phyloP scores from a whole-genome alignment of 345 rosid genomes.

The Dipteronia sinensis region DNA sequence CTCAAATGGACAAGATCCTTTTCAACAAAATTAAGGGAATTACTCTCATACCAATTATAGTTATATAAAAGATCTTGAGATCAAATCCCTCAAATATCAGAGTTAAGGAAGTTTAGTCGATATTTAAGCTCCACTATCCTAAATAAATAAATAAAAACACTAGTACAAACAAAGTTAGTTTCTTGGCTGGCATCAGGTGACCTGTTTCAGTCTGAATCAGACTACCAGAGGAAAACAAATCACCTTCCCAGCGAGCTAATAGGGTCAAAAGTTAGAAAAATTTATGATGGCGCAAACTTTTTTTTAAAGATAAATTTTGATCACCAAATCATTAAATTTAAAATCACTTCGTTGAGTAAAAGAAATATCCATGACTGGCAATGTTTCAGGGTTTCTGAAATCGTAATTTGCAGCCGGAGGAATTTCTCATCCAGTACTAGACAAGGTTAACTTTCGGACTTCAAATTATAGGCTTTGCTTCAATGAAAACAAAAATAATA shows the following conservation, averaged over 20 bases:
- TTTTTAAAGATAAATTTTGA: background rate
- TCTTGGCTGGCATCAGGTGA: background rate
- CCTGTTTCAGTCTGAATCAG: background rate
- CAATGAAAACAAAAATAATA: background rate
- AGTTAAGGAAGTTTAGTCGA: background rate
- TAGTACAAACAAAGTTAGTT: background rate
- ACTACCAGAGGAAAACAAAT: background rate
- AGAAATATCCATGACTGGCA: background rate
- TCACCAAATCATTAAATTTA: background rate
- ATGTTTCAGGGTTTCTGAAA: background rate
- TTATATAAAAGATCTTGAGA: background rate
- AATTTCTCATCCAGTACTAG: background rate
- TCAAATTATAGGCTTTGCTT: no score
- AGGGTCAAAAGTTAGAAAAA: background rate
- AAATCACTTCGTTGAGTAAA: background rate
- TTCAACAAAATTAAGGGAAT: background rate
- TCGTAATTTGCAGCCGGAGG: background rate
- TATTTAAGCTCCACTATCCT: background rate
- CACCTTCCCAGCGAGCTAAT: background rate
- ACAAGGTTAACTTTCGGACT: background rate
- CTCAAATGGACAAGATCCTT: background rate
- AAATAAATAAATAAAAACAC: background rate
- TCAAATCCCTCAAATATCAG: background rate
- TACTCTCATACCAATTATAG: background rate
- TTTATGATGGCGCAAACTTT: background rate